These are phyloP conservation scores for Thermoascus crustaceus DNA, from an alignment of 2,329 filamentous ascomycete genomes.

Conservation along the genomic window DNA sequence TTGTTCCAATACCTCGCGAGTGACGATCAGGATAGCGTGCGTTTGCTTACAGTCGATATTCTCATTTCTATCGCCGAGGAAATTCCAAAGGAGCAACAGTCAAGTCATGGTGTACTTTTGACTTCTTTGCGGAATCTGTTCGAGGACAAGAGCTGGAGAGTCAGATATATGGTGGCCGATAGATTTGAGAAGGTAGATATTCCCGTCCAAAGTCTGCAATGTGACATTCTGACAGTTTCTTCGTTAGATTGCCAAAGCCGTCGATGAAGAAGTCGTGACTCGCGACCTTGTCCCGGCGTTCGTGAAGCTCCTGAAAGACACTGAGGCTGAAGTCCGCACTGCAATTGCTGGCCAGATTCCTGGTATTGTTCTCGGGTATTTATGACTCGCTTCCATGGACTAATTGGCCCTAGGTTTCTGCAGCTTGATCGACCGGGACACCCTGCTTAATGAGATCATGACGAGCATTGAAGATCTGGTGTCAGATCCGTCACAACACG, in stretches of 20 bases:
- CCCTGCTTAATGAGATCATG: conserved; percentile 93
- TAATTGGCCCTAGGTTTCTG: conserved; percentile 64
- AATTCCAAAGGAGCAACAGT: conserved; percentile 95
- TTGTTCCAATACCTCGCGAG: conserved; percentile 94
- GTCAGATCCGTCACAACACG: conserved; percentile 91
- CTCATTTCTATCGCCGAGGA: conserved; percentile 94
- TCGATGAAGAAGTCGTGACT: conserved; percentile 91
- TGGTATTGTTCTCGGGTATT: conserved; percentile 37
- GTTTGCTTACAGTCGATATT: conserved; percentile 90
- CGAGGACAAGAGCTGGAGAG: conserved; percentile 98
- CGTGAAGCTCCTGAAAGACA: conserved; percentile 95
- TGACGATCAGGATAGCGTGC: conserved; percentile 96
- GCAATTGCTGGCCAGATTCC: conserved; percentile 97
- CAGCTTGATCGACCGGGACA: conserved; percentile 73
- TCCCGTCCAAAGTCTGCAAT: neutral
- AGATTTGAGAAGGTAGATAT: conserved; percentile 80
- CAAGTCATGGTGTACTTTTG: conserved; percentile 86
- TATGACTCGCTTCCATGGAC: conserved; percentile 5
- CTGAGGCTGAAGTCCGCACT: conserved; percentile 92
- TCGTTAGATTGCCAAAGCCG: conserved; percentile 87
- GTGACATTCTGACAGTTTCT: conserved; percentile 4
- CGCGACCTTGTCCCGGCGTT: conserved; percentile 93
- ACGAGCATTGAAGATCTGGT: conserved; percentile 92
- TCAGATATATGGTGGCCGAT: conserved; percentile 98
- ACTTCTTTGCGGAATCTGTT: conserved; percentile 87